These are phyloP conservation scores for Phoma sp. DNA, from an alignment of 2,329 filamentous ascomycete genomes.

Conservation along the genomic window DNA sequence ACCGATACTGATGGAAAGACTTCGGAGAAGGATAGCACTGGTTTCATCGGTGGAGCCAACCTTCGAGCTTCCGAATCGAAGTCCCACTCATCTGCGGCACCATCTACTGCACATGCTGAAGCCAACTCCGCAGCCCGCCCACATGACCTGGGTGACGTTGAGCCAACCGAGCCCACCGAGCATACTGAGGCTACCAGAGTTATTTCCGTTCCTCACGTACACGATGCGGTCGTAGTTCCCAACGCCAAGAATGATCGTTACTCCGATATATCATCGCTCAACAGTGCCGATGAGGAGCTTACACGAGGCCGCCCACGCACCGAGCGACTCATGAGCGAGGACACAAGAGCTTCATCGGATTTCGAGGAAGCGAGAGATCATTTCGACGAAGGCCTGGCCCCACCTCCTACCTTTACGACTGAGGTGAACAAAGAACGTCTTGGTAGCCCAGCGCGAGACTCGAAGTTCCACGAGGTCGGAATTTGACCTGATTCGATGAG, in stretches of 20 bases:
- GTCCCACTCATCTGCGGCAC: conserved; percentile 18
- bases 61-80: conserved; percentile 34
- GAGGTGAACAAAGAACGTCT: conserved; percentile 31
- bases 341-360: conserved; percentile 50
- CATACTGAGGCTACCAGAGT: conserved; percentile 8
- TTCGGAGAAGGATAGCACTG: conserved; percentile 38
- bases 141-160: conserved; percentile 21
- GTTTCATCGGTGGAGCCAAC: conserved; percentile 54
- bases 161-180: conserved; percentile 14
- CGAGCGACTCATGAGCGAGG: conserved; percentile 29
- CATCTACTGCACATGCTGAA: conserved; percentile 12
- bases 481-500: conserved; percentile 17
- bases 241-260: conserved; percentile 22
- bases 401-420: conserved; percentile 48
- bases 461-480: conserved; percentile 44
- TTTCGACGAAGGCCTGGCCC: conserved; percentile 54
- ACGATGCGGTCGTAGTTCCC: conserved; percentile 20
- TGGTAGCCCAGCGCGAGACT: conserved; percentile 42
- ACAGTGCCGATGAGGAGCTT: conserved; percentile 22
- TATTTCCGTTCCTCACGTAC: conserved; percentile 17
- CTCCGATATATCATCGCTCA: conserved; percentile 47
- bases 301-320: conserved; percentile 29
- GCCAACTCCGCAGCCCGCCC: conserved; percentile 16
- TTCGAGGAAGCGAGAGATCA: conserved; percentile 60
- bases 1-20: conserved; percentile 16